A percentile compares a stretch with the other conserved stretches of the same genome.
Conservation (phyloP, 1,139 yeast species). For the Wickerhamomyces sp. region DNA sequence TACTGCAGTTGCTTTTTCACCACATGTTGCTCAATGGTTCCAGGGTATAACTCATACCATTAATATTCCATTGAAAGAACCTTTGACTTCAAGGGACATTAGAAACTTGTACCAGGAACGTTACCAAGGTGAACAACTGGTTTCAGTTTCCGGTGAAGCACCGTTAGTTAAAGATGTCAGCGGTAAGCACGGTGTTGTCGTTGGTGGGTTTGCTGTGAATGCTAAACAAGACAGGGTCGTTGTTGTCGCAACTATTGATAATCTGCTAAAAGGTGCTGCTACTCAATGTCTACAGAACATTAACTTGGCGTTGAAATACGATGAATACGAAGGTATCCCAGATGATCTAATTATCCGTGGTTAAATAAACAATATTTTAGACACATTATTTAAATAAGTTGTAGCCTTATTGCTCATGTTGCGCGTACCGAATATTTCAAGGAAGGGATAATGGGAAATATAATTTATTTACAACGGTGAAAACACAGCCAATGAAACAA, state of each 20-base stretch:
- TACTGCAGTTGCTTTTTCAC: conserved; percentile 78
- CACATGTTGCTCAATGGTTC: conserved; percentile 99
- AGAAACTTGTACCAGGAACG: conserved; percentile 84
- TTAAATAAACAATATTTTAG: too few species aligned
- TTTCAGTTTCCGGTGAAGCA: conserved; percentile 82
- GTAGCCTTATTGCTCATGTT: too few species aligned
- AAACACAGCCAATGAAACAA: background rate
- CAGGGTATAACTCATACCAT: conserved; percentile 95
- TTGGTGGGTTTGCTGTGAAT: conserved; percentile 95
- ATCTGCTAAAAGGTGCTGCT: conserved; percentile 95
- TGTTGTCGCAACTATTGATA: conserved; percentile 91
- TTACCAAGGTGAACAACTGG: conserved; percentile 82
- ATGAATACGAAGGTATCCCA: conserved; percentile 95
- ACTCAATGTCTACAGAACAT: conserved; percentile 97
- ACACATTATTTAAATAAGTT: too few species aligned
- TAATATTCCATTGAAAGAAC: conserved; percentile 75
- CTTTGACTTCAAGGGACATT: conserved; percentile 75
- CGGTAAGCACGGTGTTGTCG: conserved; percentile 90
- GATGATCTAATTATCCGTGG: conserved; percentile 30
- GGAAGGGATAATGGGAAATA: too few species aligned
- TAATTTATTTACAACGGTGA: too few species aligned
- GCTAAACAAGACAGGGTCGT: conserved; percentile 88
- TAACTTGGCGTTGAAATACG: conserved; percentile 83
- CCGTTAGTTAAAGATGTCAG: conserved; percentile 89
- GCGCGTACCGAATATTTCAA: background rate